phyloP scores from a whole-genome alignment of 2,329 filamentous ascomycete species.

The Thielaviopsis populi region DNA sequence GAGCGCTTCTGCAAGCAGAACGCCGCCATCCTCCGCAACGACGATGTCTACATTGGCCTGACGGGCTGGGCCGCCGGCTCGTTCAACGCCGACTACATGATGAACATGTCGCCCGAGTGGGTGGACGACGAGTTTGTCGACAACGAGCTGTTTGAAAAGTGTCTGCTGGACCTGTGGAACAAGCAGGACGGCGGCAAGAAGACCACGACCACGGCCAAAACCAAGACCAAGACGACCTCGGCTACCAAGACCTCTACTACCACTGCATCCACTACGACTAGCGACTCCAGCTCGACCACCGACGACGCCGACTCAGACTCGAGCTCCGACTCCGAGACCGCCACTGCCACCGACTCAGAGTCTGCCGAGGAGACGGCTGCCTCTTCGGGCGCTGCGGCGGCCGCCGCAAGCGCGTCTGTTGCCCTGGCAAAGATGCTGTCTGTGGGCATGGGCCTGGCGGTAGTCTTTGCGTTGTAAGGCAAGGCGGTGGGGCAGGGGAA shows the following conservation, averaged over 20 bases:
- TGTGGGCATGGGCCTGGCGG: not conserved
- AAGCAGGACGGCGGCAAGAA: not conserved
- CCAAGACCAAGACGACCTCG: not conserved
- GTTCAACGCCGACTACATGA: slow-evolving; percentile 28
- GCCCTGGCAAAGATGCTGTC: not conserved
- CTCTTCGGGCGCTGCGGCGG: not conserved
- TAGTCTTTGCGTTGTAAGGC: not conserved
- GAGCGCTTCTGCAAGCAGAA: slow-evolving; percentile 33
- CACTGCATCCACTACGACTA: not conserved
- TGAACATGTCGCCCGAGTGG: slow-evolving; percentile 30
- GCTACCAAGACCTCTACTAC: not conserved
- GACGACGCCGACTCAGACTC: no score
- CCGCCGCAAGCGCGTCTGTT: not conserved
- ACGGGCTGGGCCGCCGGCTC: slow-evolving; percentile 34
- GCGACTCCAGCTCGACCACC: not conserved
- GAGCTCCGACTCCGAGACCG: not conserved
- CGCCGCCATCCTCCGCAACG: slow-evolving; percentile 31
- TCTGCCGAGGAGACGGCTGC: not conserved
- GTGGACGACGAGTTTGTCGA: slow-evolving; percentile 19
- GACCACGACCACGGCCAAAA: not conserved
- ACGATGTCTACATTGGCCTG: slow-evolving; percentile 33
- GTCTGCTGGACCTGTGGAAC: slow-evolving; percentile 19
- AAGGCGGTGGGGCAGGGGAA: not conserved
- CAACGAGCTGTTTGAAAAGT: slow-evolving; percentile 20
- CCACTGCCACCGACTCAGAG: not conserved